Base-by-base conservation (phyloP, 2,329 filamentous ascomycete genomes). In the Pseudocercospora ulei region DNA sequence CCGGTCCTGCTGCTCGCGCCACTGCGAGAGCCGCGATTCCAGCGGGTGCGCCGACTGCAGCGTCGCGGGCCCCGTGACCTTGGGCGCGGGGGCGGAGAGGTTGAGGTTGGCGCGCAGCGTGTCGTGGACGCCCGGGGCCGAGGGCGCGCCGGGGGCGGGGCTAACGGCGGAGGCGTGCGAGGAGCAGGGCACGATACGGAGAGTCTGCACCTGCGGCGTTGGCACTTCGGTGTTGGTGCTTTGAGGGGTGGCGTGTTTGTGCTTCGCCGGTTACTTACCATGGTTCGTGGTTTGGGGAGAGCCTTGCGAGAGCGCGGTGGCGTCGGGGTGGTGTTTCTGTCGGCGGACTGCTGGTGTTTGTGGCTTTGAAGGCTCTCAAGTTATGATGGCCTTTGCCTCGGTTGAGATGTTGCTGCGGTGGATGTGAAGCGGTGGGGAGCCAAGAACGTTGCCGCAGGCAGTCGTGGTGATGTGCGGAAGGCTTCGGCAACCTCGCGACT, bases 51-150 rank as follows among this genome's bases (percentile, higher is more conserved):
- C 67, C 27, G 78, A 83, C 48, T 74, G 66, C n/a, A 80, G 69
- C 51, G 59, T 58, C 39, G 59, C 56, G 49, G 53, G 57, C 38
- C 65, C 60, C 42, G 71, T 60, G 50, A 64, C 54, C 38, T 73
- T 62, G 34, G 68, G 68, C n/a, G 76, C 46, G 42, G 55, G 44
- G 2, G 55, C 44, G 41, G 62, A 62, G 50, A 68, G 78, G 53
- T 77, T 76, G 50, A 93, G 73, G 65, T 87, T 86, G 48, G 79
- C 71, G 58, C 90, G 87, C 54, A 98, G 81, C 11, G 82, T 87
- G 69, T 96, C 90, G 72, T 92, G 87, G 49, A 96, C 72, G 53
- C 88, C 88, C 0, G 87, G 87, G 9, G 86, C 88, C 1, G 88
- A 95, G 53, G 90, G 90, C 3, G 90, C 90, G 50, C 71, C 73